Percentiles rank a stretch among this genome's conserved stretches.
Conservation (phyloP, 352 stramenopile genomes). For the Globisporangium uncinulatum region DNA sequence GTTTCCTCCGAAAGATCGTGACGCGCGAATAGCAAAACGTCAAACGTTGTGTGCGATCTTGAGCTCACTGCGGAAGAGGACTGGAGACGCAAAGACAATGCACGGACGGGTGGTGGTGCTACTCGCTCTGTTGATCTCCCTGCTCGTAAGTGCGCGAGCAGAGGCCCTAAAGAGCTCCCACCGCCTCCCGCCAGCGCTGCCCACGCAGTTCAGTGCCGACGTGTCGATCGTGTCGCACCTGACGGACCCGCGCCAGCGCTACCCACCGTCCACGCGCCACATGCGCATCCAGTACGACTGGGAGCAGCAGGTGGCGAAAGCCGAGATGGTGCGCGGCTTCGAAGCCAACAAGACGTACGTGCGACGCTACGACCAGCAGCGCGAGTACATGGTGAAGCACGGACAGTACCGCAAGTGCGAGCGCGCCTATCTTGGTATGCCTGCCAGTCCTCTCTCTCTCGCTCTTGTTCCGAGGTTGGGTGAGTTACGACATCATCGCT, state of each 20-base stretch:
- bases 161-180: not conserved
- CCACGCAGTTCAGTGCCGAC: conserved; percentile 54
- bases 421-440: conserved; percentile 49
- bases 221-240: conserved; percentile 55
- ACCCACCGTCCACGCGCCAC: conserved; percentile 47
- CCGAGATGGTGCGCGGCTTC: conserved; percentile 53
- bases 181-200: conserved; percentile 22
- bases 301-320: conserved; percentile 46
- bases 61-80: too few species aligned
- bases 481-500: not conserved
- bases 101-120: not conserved
- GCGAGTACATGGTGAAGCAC: conserved; percentile 73
- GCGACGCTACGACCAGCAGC: conserved; percentile 58
- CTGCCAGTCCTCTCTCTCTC: not conserved
- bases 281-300: conserved; percentile 66
- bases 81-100: too few species aligned
- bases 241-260: conserved; percentile 43
- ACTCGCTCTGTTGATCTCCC: not conserved
- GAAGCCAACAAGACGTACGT: conserved; percentile 70
- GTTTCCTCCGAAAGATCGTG: too few species aligned
- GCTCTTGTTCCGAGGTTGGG: too few species aligned
- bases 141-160: not conserved
- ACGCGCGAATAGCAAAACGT: too few species aligned
- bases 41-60: too few species aligned
- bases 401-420: conserved; percentile 63